A percentile compares a stretch with the other conserved stretches of the same genome.
Evolutionary conservation across 306 rosid genomes (phyloP).

Genomic region (Prunus dulcis): DNA sequence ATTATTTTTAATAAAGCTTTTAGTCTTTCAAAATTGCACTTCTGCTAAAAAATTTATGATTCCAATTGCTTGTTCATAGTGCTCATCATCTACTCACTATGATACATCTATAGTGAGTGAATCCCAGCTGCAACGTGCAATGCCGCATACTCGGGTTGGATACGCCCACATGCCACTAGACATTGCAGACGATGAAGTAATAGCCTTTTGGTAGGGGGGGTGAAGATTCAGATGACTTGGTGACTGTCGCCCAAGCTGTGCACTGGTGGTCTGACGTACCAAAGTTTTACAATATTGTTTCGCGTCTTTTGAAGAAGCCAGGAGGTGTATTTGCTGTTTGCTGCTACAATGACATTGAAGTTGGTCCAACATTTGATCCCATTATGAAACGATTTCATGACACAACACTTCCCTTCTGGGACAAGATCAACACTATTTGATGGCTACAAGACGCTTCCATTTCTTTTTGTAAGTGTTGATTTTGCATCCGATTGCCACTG

Average conservation of each 20-base stretch:
- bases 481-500: conserved; percentile 20
- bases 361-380: conserved; percentile 19
- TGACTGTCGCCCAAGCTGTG: conserved; percentile 22
- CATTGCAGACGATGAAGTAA: conserved; percentile 21
- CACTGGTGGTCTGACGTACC: conserved; percentile 29
- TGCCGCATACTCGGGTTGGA: conserved; percentile 23
- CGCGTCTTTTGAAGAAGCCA: conserved; percentile 20
- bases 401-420: conserved; percentile 1
- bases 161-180: conserved; percentile 26
- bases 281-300: conserved; percentile 8
- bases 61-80: no score
- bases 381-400: neutral
- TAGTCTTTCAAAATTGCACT: no score
- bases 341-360: conserved; percentile 16
- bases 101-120: conserved; percentile 1
- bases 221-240: conserved; percentile 25
- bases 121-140: conserved; percentile 26
- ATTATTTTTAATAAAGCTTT: no score
- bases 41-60: no score
- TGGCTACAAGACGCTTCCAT: conserved; percentile 30
- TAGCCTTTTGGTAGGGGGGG: conserved; percentile 21
- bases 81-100: no score
- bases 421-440: conserved; percentile 1
- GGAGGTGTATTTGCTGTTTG: conserved; percentile 27
- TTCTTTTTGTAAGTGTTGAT: conserved; percentile 36